phyloP scores from a whole-genome alignment of 2,329 filamentous ascomycete genomes.

The Fonsecaea pedrosoi region DNA sequence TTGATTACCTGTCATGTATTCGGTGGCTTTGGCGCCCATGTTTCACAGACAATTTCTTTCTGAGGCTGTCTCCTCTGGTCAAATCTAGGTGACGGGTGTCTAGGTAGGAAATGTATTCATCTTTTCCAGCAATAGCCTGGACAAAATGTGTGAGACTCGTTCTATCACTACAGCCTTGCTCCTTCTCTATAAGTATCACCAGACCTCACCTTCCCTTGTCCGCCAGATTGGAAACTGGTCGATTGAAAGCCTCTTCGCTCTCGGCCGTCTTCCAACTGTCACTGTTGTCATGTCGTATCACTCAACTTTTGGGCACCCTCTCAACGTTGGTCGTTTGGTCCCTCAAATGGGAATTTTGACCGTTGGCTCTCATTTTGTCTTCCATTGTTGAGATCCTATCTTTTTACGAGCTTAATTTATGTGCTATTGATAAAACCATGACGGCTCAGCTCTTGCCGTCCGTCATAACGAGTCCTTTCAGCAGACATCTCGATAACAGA shows the following conservation, averaged over 20 bases:
- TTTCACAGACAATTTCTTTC: conserved; percentile 34
- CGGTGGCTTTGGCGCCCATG: conserved; percentile 32
- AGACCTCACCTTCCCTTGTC: conserved; percentile 21
- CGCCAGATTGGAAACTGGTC: conserved; percentile 24
- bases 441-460: conserved; percentile 34
- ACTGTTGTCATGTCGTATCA: conserved; percentile 34
- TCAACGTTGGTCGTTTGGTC: conserved; percentile 35
- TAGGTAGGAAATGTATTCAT: not conserved
- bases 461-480: conserved; percentile 32
- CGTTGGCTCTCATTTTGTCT: conserved; percentile 37
- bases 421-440: conserved; percentile 33
- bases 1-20: not conserved
- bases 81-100: conserved; percentile 7
- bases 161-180: not conserved
- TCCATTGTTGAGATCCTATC: conserved; percentile 30
- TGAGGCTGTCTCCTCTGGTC: conserved; percentile 16
- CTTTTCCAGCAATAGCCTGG: not conserved
- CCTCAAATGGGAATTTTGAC: conserved; percentile 34
- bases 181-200: conserved; percentile 11
- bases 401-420: conserved; percentile 25
- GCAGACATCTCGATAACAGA: conserved; percentile 27
- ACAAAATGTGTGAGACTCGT: not conserved
- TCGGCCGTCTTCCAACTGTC: conserved; percentile 8
- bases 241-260: conserved; percentile 2
- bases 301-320: conserved; percentile 36